Percentiles rank a stretch among this genome's conserved stretches.
Evolutionary conservation across 2,329 filamentous ascomycete species (phyloP).

Genomic region (Colletotrichum sp.): DNA sequence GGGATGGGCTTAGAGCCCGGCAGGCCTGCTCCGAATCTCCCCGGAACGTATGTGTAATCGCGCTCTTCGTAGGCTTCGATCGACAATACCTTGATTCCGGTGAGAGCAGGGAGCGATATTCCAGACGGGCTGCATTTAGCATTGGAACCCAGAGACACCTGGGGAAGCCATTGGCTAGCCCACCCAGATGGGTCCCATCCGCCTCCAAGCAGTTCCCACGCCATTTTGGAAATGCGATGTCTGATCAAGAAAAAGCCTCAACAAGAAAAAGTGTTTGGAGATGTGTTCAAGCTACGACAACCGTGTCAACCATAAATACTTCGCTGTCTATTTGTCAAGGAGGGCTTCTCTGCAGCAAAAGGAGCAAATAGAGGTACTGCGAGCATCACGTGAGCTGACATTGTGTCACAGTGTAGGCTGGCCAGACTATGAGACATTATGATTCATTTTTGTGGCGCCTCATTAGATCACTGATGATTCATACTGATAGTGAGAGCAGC

Average conservation of each 20-base stretch:
- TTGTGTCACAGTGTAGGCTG: neutral
- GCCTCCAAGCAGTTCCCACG: neutral
- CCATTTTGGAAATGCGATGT: neutral
- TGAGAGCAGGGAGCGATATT: neutral
- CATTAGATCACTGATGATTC: neutral
- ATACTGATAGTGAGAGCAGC: neutral
- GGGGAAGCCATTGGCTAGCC: neutral
- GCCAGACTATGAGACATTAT: neutral
- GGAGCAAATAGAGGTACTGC: neutral
- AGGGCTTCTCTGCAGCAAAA: neutral
- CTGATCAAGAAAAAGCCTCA: neutral
- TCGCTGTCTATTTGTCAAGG: neutral
- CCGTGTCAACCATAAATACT: neutral
- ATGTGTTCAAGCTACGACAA: too few relatives aligned
- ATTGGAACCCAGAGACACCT: neutral
- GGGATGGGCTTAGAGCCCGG: neutral
- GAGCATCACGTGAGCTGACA: neutral
- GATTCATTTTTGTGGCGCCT: neutral
- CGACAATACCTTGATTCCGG: neutral
- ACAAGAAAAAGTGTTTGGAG: neutral
- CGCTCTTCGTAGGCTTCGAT: neutral
- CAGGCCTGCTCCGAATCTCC: neutral
- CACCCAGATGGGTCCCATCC: neutral
- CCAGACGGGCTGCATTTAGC: rapidly evolving
- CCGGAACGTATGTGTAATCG: neutral